Base-by-base conservation (phyloP, 2,329 filamentous ascomycete species). In the Claviceps pazoutovae region DNA sequence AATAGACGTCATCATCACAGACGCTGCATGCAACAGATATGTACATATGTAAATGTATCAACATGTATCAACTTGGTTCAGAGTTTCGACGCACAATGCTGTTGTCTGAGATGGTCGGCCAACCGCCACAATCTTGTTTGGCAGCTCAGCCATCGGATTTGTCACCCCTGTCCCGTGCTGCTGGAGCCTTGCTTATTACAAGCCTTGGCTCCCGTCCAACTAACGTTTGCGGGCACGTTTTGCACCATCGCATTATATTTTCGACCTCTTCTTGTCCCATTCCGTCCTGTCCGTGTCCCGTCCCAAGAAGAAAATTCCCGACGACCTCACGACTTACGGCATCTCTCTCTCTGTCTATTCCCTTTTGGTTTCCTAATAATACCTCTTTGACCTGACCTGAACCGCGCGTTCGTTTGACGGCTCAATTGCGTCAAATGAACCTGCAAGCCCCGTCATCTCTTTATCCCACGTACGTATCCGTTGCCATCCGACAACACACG, bases 331-430 rank as follows among this genome's bases (percentile, higher is more conserved):
- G 34, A 17, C 46, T 49, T 41, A 49, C 48, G 38, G 41, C 51
- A 38, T 44, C 34, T 44, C 34, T 44, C 51, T 54, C 53, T 48
- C 52, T 19, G 17, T 47, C 51, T 23, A 51, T 57, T 43, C 48
- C 56, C 53, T 56, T 53, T 51, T 48, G 36, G 5, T 21, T 37
- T 4, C 23, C 52, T 47, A 61, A 42, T 49, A 61, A 57, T 55
- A 46, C 54, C 52, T 49, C 54, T 55, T 56, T 56, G 56, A 59
- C 58, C 56, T 56, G 56, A 59, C 58, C 58, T 61, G 61, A 58
- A 62, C 69, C 70, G 88, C 88, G 88, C 88, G 88, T 83, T 95
- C 88, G 76, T 84, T 94, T 93, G 88, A 77, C 87, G 86, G 83
- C 83, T 72, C 66, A 56, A 60, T 59, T 68, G 84, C 88, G 88